Evolutionary conservation across 352 stramenopile genomes (phyloP).

Genomic region (Phytophthora macrochlamydospora): DNA sequence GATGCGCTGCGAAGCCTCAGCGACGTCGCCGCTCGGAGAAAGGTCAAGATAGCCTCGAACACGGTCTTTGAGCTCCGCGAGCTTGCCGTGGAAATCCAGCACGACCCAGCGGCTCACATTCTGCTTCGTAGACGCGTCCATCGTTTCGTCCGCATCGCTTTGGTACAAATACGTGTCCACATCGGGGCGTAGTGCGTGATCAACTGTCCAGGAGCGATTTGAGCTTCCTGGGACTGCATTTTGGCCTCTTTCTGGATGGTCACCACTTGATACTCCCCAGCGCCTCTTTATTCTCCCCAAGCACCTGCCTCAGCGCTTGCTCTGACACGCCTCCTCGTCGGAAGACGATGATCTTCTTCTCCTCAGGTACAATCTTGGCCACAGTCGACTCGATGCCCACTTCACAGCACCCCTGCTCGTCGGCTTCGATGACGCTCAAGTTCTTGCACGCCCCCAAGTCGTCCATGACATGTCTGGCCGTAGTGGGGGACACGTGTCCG

Average conservation of each 20-base stretch:
- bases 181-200: conserved; percentile 98
- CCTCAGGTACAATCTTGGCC: conserved; percentile 86
- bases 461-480: conserved; percentile 95
- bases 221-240: conserved; percentile 66
- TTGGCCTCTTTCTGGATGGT: conserved; percentile 69
- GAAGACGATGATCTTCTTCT: conserved; percentile 87
- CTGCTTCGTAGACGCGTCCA: conserved; percentile 31
- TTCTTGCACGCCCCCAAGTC: conserved; percentile 94
- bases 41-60: conserved; percentile 84
- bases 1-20: conserved; percentile 75
- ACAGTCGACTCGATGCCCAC: conserved; percentile 96
- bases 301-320: conserved; percentile 56
- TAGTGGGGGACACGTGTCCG: conserved; percentile 97
- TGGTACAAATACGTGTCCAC: conserved; percentile 90
- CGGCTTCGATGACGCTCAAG: conserved; percentile 85
- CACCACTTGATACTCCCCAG: conserved; percentile 70
- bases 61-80: conserved; percentile 48
- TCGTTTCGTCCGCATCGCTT: conserved; percentile 34
- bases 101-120: conserved; percentile 70
- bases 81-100: conserved; percentile 78
- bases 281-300: conserved; percentile 48
- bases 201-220: conserved; percentile 95
- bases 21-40: conserved; percentile 66
- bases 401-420: conserved; percentile 60
- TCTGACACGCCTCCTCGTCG: conserved; percentile 88